phyloP scores from a whole-genome alignment of 225 moss, liverwort and hornwort genomes.

The Straminergon stramineum region DNA sequence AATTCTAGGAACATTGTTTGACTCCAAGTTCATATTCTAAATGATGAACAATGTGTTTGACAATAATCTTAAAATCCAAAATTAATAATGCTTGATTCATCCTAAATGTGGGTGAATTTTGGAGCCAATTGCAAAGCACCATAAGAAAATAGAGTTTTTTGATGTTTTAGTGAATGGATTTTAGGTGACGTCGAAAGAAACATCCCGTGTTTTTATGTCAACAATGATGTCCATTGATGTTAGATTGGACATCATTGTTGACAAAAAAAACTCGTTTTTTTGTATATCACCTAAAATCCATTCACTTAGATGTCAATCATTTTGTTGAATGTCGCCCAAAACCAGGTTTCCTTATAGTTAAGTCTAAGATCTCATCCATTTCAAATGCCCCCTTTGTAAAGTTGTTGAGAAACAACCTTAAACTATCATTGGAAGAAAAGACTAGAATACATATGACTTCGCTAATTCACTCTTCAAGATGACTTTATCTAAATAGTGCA shows the following conservation, averaged over 20 bases:
- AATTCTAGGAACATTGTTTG: fast-evolving
- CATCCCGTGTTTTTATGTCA: too few relatives aligned
- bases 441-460: not conserved
- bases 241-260: too few relatives aligned
- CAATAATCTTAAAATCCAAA: fast-evolving
- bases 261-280: too few relatives aligned
- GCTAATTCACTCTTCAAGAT: not conserved
- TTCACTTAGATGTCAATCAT: too few relatives aligned
- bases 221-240: too few relatives aligned
- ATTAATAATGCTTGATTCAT: not conserved
- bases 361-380: not conserved
- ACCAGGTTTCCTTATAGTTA: too few relatives aligned
- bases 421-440: not conserved
- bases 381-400: not conserved
- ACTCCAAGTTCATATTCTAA: not conserved
- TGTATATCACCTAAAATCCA: too few relatives aligned
- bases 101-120: not conserved
- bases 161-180: too few relatives aligned
- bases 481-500: not conserved
- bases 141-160: too few relatives aligned
- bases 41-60: not conserved
- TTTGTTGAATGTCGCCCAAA: too few relatives aligned
- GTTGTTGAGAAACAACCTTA: not conserved
- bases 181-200: too few relatives aligned
- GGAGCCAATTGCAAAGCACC: not conserved